Percentiles rank a stretch among this genome's conserved stretches.
These are phyloP conservation scores for Silene noctiflora DNA, from an alignment of 179 eudicot species.

Conservation along the genomic window DNA sequence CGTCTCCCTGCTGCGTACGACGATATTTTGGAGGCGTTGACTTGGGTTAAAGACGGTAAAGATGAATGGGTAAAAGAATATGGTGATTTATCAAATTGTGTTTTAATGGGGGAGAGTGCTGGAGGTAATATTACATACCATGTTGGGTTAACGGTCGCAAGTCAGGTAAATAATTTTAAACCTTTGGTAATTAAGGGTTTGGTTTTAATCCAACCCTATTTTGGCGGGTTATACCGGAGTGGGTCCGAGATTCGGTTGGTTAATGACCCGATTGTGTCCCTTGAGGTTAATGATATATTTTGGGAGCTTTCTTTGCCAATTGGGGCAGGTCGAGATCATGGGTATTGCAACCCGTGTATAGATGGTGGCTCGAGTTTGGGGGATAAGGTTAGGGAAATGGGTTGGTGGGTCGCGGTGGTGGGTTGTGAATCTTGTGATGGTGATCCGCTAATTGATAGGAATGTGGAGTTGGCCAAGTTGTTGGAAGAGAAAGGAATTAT, in stretches of 20 bases:
- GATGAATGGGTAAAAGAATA: conserved; percentile 41
- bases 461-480: conserved; percentile 36
- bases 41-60: conserved; percentile 30
- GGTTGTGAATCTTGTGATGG: conserved; percentile 38
- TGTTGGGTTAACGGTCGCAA: conserved; percentile 35
- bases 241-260: conserved; percentile 39
- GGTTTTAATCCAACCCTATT: conserved; percentile 43
- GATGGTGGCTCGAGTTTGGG: conserved; percentile 21
- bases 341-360: conserved; percentile 38
- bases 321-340: conserved; percentile 41
- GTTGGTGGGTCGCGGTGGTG: conserved; percentile 42
- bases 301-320: conserved; percentile 52
- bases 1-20: conserved; percentile 58
- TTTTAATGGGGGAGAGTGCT: conserved; percentile 49
- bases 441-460: conserved; percentile 50
- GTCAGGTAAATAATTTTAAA: conserved; percentile 4
- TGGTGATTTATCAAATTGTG: conserved; percentile 40
- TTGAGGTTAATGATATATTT: conserved; percentile 21
- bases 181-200: conserved; percentile 43
- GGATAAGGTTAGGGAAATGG: conserved; percentile 24
- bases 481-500: conserved; percentile 33
- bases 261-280: conserved; percentile 27
- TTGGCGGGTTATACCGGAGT: conserved; percentile 43
- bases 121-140: conserved; percentile 51
- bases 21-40: conserved; percentile 25